Base-by-base conservation (phyloP, 495 filamentous ascomycete genomes). In the Penicillium goetzii region DNA sequence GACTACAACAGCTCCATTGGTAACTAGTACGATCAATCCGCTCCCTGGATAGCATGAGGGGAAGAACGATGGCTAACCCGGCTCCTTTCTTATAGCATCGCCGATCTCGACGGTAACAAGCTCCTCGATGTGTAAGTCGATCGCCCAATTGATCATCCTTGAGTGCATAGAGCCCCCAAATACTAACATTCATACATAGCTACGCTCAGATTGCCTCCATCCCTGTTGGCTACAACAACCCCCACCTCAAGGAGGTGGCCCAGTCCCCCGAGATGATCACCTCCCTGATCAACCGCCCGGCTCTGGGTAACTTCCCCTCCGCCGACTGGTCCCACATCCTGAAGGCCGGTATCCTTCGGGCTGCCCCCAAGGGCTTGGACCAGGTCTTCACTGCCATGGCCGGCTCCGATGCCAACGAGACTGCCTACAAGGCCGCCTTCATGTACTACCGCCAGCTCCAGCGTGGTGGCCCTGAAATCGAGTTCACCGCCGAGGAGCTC, bases 401-500 rank as follows among this genome's bases (percentile, higher is more conserved):
- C 56, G 95, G 95, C 66, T 97, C 92, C 10, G 95, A 99, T 73
- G 96, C 95, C 76, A 98, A 97, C 81, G 96, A 99, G 78, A 92
- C 92, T n/a, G 96, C 96, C 55, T 99, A 93, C 85, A 99, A 99
- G 78, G 95, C 95, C 40, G 95, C 95, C 59, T 98, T 98, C 83
- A 99, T 99, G 89, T 99, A 91, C 86, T 89, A 90, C 64, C 89
- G 93, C 25, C 92, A 93, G 73, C 85, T 88, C 47, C 88, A 97
- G 79, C 91, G 95, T 65, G 95, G 95, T 68, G 93, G 93, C 26
- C 75, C 84, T 60, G 71, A 89, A 51, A 90, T 90, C 32, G 92
- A 93, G 65, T 98, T 98, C 80, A 89, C 91, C 21, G 82, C 87
- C 34, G 88, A 92, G 67, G 95, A 99, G 76, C 81, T 94, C 64